phyloP scores from a whole-genome alignment of 2,329 filamentous ascomycete genomes.

The Pestalotiopsis sp. region DNA sequence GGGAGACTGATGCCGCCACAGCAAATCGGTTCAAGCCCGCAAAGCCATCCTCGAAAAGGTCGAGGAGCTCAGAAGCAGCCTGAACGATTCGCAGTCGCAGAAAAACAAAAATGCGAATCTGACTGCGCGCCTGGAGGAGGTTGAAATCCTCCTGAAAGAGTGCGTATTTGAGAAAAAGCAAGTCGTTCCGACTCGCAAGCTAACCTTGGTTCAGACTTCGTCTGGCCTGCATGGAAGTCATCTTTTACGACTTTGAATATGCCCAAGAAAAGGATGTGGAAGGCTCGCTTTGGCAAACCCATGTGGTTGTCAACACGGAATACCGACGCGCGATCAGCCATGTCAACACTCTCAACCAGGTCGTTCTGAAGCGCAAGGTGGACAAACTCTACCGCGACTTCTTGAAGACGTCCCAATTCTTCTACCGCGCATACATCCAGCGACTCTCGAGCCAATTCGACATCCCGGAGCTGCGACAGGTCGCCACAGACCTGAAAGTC shows the following conservation, averaged over 20 bases:
- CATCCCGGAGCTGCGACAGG: slow-evolving; percentile 51
- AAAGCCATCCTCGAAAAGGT: slow-evolving; percentile 24
- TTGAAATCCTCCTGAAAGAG: slow-evolving; percentile 34
- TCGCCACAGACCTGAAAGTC: slow-evolving; percentile 44
- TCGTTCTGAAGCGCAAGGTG: slow-evolving; percentile 72
- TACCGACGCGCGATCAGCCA: slow-evolving; percentile 72
- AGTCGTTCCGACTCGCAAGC: background rate
- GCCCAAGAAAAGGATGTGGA: slow-evolving; percentile 68
- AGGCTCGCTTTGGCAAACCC: slow-evolving; percentile 74
- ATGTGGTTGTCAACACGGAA: slow-evolving; percentile 75
- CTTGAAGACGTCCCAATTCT: slow-evolving; percentile 83
- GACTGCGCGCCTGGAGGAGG: slow-evolving; percentile 32
- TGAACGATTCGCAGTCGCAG: slow-evolving; percentile 18
- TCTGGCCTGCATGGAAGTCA: slow-evolving; percentile 68
- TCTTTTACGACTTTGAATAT: slow-evolving; percentile 73
- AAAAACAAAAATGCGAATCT: slow-evolving; percentile 21
- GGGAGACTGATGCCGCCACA: slow-evolving; percentile 5
- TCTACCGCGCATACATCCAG: slow-evolving; percentile 86
- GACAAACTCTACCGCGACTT: slow-evolving; percentile 83
- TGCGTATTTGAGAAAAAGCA: slow-evolving; percentile 22
- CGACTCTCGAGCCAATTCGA: slow-evolving; percentile 67
- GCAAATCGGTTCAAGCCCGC: slow-evolving; percentile 27
- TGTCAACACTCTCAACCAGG: slow-evolving; percentile 52
- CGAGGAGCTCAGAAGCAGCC: slow-evolving; percentile 29
- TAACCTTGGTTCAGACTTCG: slow-evolving; percentile 59